Conservation (phyloP, 345 rosid species). For the Physaria fendleri region DNA sequence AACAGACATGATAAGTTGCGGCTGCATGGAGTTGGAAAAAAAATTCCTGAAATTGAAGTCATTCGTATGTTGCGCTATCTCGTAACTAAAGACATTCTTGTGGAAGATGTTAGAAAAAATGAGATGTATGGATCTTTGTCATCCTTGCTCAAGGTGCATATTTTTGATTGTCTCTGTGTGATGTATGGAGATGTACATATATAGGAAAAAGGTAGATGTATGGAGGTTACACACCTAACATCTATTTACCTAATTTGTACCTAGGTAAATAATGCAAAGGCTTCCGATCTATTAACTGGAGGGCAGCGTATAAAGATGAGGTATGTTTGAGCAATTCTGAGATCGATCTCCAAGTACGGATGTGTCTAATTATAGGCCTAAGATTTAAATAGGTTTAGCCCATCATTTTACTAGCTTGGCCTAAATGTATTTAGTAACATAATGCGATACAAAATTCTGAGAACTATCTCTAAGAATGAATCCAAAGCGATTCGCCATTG, state of each 20-base stretch:
- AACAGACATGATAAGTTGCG: conserved; percentile 68
- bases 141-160: conserved; percentile 68
- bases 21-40: conserved; percentile 89
- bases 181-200: conserved; percentile 84
- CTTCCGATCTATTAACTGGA: conserved; percentile 43
- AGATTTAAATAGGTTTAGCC: too few relatives aligned
- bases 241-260: conserved; percentile 8
- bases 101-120: conserved; percentile 90
- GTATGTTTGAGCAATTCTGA: too few relatives aligned
- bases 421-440: too few relatives aligned
- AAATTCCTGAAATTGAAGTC: conserved; percentile 66
- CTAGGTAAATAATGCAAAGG: conserved; percentile 81
- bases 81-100: conserved; percentile 68
- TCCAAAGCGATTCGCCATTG: background rate
- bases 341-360: too few relatives aligned
- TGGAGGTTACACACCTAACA: conserved; percentile 32
- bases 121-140: conserved; percentile 86
- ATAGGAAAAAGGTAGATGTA: conserved; percentile 90
- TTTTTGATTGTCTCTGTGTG: too few relatives aligned
- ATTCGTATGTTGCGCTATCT: conserved; percentile 77
- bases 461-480: too few relatives aligned
- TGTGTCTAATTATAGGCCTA: too few relatives aligned
- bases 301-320: conserved; percentile 53
- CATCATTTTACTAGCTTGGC: too few relatives aligned
- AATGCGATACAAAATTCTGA: too few relatives aligned